A percentile compares a stretch with the other conserved stretches of the same genome.
Conservation (phyloP, 352 stramenopile species). For the Globisporangium nagaii region DNA sequence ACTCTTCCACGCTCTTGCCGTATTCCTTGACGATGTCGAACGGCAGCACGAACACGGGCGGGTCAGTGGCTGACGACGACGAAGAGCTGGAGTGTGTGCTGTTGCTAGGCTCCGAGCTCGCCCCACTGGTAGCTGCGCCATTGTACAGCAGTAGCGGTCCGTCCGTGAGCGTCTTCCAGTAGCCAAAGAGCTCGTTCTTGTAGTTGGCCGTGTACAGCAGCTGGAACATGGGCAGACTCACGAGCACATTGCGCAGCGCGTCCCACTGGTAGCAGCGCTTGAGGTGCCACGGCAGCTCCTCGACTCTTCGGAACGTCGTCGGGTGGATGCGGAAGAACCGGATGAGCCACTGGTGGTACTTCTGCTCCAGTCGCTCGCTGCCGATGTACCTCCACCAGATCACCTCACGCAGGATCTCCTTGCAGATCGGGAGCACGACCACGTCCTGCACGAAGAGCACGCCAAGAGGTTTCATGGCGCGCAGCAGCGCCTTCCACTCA, state of each 20-base stretch:
- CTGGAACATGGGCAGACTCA: slow-evolving; percentile 90
- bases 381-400: slow-evolving; percentile 86
- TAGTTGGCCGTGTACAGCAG: slow-evolving; percentile 88
- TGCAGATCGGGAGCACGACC: slow-evolving; percentile 85
- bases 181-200: slow-evolving; percentile 88
- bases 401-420: slow-evolving; percentile 82
- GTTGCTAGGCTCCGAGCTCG: too few species aligned
- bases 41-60: slow-evolving; percentile 44
- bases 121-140: slow-evolving; percentile 12
- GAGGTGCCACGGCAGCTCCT: slow-evolving; percentile 92
- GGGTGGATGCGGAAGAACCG: slow-evolving; percentile 79
- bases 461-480: slow-evolving; percentile 60
- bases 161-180: slow-evolving; percentile 86
- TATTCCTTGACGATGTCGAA: slow-evolving; percentile 93
- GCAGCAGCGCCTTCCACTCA: slow-evolving; percentile 69
- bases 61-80: slow-evolving; percentile 14
- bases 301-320: slow-evolving; percentile 72
- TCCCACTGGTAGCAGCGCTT: slow-evolving; percentile 87
- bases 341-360: slow-evolving; percentile 81
- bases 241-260: slow-evolving; percentile 79
- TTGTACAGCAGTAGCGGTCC: slow-evolving; percentile 57
- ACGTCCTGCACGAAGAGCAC: slow-evolving; percentile 81
- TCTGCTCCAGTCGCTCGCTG: slow-evolving; percentile 56
- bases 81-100: too few species aligned
- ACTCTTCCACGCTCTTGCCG: slow-evolving; percentile 84